phyloP scores from a whole-genome alignment of 2,329 filamentous ascomycete genomes.

The Pseudopyricularia cyperi region DNA sequence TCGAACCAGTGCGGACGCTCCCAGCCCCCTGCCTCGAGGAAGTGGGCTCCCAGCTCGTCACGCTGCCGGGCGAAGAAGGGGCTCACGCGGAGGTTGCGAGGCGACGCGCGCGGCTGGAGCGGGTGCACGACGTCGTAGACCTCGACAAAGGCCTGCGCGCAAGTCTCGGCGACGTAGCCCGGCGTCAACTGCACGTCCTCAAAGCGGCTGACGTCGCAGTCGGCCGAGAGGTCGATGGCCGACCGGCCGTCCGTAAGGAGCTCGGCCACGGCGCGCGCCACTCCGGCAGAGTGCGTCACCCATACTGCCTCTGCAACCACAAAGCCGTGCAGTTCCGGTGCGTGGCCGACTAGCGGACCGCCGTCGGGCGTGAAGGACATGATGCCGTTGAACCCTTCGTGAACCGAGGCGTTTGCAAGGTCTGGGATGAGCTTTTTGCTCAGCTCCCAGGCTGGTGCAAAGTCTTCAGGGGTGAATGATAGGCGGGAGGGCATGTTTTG shows the following conservation, averaged over 20 bases:
- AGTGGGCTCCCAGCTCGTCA: conserved; percentile 40
- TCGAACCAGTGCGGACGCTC: conserved; percentile 52
- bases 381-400: conserved; percentile 51
- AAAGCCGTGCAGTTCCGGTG: conserved; percentile 46
- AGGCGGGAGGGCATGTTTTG: conserved; percentile 51
- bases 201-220: conserved; percentile 47
- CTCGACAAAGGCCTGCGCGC: conserved; percentile 48
- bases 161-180: conserved; percentile 44
- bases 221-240: conserved; percentile 36
- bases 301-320: conserved; percentile 53
- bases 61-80: conserved; percentile 42
- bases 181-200: conserved; percentile 45
- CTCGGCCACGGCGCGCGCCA: conserved; percentile 47
- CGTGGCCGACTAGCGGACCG: conserved; percentile 43
- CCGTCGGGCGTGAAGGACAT: conserved; percentile 56
- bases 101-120: conserved; percentile 41
- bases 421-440: conserved; percentile 40
- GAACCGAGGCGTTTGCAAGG: conserved; percentile 35
- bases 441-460: conserved; percentile 45
- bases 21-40: conserved; percentile 47
- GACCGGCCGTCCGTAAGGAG: conserved; percentile 42
- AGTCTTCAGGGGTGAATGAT: conserved; percentile 45
- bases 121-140: conserved; percentile 54
- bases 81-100: conserved; percentile 43
- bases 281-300: conserved; percentile 53